phyloP scores from a whole-genome alignment of 139 green algal genomes.

The Penium margaritaceum region DNA sequence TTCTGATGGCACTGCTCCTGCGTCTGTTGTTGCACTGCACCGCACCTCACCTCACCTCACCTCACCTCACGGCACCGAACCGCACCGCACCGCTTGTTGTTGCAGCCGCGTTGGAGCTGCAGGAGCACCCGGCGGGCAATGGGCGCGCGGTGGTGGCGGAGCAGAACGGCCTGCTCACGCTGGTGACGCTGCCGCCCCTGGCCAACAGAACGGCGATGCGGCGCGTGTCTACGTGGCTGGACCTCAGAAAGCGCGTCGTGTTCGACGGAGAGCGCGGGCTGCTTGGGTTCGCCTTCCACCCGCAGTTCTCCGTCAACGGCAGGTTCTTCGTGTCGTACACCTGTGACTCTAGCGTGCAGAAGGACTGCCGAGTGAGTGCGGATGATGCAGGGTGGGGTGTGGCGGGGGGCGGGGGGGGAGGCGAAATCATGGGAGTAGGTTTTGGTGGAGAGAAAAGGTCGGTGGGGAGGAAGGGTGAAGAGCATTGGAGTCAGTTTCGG shows the following conservation, averaged over 20 bases:
- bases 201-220: neutral
- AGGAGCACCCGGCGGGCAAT: neutral
- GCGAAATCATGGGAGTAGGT: too few species aligned
- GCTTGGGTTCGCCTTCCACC: conserved; percentile 3
- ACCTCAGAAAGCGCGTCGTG: conserved; percentile 3
- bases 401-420: too few species aligned
- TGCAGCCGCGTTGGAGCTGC: too few species aligned
- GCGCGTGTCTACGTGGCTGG: conserved; percentile 2
- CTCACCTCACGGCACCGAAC: too few species aligned
- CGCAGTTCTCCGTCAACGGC: conserved; percentile 12
- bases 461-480: too few species aligned
- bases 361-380: conserved; percentile 16
- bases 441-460: too few species aligned
- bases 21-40: too few species aligned
- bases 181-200: neutral
- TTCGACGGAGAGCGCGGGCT: conserved; percentile 9
- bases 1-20: too few species aligned
- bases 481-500: too few species aligned
- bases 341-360: conserved; percentile 12
- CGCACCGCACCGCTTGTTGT: too few species aligned
- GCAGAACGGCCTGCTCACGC: neutral
- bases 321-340: conserved; percentile 27
- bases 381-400: too few species aligned
- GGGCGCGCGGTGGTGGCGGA: neutral
- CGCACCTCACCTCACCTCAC: too few species aligned